A percentile compares a stretch with the other conserved stretches of the same genome.
Conservation (phyloP, 2,329 filamentous ascomycete species). For the Diaporthe batatas region DNA sequence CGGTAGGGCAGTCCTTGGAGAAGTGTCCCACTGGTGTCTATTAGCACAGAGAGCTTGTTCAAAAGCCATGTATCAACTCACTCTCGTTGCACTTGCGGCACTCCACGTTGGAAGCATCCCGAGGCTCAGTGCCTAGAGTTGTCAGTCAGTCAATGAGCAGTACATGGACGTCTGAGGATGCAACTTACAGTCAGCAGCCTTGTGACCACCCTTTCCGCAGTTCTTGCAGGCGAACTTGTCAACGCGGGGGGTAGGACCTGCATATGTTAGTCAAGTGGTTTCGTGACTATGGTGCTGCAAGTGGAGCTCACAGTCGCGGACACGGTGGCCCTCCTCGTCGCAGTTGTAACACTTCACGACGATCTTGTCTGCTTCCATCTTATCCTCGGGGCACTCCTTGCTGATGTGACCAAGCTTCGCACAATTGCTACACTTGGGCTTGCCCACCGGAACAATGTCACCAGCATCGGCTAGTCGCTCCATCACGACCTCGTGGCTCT, state of each 20-base stretch:
- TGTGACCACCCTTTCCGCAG: conserved; percentile 70
- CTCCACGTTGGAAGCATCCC: conserved; percentile 72
- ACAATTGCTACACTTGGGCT: conserved; percentile 75
- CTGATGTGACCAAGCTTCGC: conserved; percentile 72
- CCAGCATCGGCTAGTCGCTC: conserved; percentile 76
- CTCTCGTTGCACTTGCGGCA: conserved; percentile 75
- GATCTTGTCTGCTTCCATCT: conserved; percentile 59
- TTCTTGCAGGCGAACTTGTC: conserved; percentile 78
- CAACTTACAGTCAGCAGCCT: conserved; percentile 61
- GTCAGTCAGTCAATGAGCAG: conserved; percentile 50
- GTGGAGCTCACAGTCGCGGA: conserved; percentile 73
- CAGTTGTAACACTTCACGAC: conserved; percentile 76
- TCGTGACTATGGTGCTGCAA: neutral
- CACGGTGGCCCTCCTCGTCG: conserved; percentile 71
- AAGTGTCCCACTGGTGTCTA: conserved; percentile 68
- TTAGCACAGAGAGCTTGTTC: neutral
- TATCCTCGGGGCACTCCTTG: conserved; percentile 73
- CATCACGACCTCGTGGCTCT: conserved; percentile 69
- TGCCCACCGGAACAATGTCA: conserved; percentile 67
- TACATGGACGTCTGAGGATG: conserved; percentile 33
- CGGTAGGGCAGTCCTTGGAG: conserved; percentile 73
- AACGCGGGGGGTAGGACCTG: conserved; percentile 70
- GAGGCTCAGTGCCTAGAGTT: conserved; percentile 63
- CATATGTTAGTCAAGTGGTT: conserved; percentile 40
- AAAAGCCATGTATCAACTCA: conserved; percentile 52